phyloP scores from a whole-genome alignment of 768 basidiomycete species.

The Psilocybe cubensis region DNA sequence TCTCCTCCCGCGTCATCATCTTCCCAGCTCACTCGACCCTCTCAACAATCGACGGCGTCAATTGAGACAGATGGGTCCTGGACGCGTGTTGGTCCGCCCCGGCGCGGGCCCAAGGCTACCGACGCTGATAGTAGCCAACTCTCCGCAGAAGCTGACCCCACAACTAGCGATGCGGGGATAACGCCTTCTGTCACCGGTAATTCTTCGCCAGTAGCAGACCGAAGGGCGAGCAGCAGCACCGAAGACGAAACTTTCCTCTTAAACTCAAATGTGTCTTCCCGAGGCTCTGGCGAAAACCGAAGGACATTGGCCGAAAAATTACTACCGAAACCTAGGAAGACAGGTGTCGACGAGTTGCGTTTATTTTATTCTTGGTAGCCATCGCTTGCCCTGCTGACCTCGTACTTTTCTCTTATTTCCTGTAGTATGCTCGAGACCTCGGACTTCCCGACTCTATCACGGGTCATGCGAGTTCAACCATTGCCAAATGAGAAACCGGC shows the following conservation, averaged over 20 bases:
- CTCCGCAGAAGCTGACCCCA: constrained; percentile 37
- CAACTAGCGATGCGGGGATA: constrained; percentile 52
- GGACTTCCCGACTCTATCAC: constrained; percentile 56
- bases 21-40: constrained; percentile 18
- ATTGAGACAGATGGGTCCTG: constrained; percentile 65
- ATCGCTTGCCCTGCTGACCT: constrained; percentile 6
- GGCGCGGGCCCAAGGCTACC: constrained; percentile 24
- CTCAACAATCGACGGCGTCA: constrained; percentile 38
- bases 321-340: constrained; percentile 66
- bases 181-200: constrained; percentile 47
- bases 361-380: constrained; percentile 6
- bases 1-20: constrained; percentile 18
- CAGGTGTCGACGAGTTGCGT: constrained; percentile 65
- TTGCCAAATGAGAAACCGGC: constrained; percentile 60
- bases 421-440: constrained; percentile 67
- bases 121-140: constrained; percentile 17
- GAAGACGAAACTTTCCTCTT: constrained; percentile 25
- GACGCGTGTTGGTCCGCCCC: constrained; percentile 69
- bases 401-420: constrained; percentile 6
- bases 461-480: constrained; percentile 72
- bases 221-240: constrained; percentile 23
- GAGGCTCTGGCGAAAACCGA: constrained; percentile 30
- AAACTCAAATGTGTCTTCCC: constrained; percentile 22
- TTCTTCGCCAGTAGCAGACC: constrained; percentile 41
- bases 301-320: constrained; percentile 63